Conservation (phyloP, 73 alveolate genomes). For the Paramecium sonneborni region DNA sequence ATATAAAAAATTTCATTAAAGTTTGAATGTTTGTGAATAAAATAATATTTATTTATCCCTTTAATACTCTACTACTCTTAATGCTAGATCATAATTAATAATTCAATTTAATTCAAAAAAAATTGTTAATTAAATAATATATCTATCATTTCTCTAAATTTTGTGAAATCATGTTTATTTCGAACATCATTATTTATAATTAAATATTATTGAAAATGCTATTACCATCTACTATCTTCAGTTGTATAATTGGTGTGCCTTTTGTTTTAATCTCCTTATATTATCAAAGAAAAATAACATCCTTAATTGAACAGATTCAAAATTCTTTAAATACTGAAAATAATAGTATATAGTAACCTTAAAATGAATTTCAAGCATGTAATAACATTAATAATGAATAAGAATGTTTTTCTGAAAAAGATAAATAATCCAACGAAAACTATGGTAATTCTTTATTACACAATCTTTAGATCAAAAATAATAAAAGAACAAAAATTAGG, state of each 20-base stretch:
- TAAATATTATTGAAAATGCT: background rate
- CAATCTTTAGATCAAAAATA: too few relatives aligned
- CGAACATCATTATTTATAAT: background rate
- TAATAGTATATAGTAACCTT: too few relatives aligned
- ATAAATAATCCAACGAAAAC: too few relatives aligned
- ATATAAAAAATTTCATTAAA: background rate
- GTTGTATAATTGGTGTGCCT: background rate
- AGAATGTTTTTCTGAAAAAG: too few relatives aligned
- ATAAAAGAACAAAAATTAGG: too few relatives aligned
- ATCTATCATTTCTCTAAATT: background rate
- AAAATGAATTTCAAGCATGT: too few relatives aligned
- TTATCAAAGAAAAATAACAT: background rate
- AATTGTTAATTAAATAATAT: background rate
- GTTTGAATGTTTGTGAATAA: background rate
- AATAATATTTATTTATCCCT: too few relatives aligned
- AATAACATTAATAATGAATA: too few relatives aligned
- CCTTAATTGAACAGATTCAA: too few relatives aligned
- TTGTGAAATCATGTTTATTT: background rate
- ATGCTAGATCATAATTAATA: too few relatives aligned
- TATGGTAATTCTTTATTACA: too few relatives aligned
- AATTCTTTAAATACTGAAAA: too few relatives aligned
- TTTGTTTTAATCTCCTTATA: background rate
- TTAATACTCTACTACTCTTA: background rate
- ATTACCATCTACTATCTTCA: background rate
- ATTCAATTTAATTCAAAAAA: background rate